Conservation (phyloP, 441 rosid species). For the Viola pubescens region DNA sequence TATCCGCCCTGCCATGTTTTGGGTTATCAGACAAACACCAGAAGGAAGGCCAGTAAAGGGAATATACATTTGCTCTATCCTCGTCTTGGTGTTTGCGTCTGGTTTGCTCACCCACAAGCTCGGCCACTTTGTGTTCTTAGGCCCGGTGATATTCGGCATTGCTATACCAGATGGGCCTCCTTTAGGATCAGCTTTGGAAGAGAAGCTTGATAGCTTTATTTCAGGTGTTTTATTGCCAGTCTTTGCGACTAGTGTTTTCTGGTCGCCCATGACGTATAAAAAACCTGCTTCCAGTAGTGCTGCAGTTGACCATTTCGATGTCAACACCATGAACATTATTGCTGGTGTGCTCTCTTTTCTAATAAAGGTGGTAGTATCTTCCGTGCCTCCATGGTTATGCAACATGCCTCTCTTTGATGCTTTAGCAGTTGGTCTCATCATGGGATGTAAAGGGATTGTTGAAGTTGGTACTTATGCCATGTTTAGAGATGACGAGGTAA, state of each 20-base stretch:
- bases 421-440: constrained; percentile 19
- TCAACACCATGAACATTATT: constrained; percentile 7
- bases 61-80: constrained; percentile 7
- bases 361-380: constrained; percentile 15
- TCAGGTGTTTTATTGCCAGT: constrained; percentile 17
- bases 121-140: constrained; percentile 13
- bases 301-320: constrained; percentile 15
- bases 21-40: constrained; percentile 37
- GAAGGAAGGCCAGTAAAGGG: constrained; percentile 34
- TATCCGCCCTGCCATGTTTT: constrained; percentile 32
- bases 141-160: constrained; percentile 36
- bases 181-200: constrained; percentile 38
- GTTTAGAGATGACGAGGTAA: constrained; percentile 15
- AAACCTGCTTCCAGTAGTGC: constrained; percentile 2
- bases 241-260: background rate
- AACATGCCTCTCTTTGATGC: constrained; percentile 21
- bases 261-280: background rate
- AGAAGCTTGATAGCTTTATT: constrained; percentile 32
- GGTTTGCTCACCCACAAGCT: background rate
- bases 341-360: constrained; percentile 10
- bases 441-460: constrained; percentile 27
- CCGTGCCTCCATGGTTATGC: constrained; percentile 13
- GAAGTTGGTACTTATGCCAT: constrained; percentile 20
- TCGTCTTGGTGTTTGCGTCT: constrained; percentile 18
- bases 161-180: constrained; percentile 45